Percentiles rank a stretch among this genome's conserved stretches.
phyloP scores from a whole-genome alignment of 768 basidiomycete species.

The Suillus hirtellus region DNA sequence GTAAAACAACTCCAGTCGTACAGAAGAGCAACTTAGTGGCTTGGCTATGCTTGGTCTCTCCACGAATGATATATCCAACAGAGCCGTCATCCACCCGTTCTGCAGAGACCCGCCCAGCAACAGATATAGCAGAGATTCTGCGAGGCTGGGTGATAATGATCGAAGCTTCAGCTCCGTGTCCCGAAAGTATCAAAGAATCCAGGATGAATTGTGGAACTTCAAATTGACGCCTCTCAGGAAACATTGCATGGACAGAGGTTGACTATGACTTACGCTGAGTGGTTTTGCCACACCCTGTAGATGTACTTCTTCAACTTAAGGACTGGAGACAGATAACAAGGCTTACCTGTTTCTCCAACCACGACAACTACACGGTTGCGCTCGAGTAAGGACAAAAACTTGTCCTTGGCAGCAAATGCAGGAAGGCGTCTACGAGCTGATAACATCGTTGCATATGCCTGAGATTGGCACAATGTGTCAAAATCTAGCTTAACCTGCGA shows the following conservation, averaged over 20 bases:
- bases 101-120: conserved; percentile 82
- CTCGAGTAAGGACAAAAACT: conserved; percentile 61
- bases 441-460: conserved; percentile 59
- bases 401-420: conserved; percentile 66
- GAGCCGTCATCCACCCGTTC: conserved; percentile 77
- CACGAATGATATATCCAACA: conserved; percentile 88
- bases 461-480: conserved; percentile 41
- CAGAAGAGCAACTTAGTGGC: conserved; percentile 84
- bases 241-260: conserved; percentile 6
- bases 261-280: conserved; percentile 61
- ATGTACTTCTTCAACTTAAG: conserved; percentile 11
- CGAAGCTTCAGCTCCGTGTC: conserved; percentile 61
- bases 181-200: conserved; percentile 70
- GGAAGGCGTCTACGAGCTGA: conserved; percentile 63
- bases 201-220: conserved; percentile 88
- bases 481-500: conserved; percentile 55
- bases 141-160: conserved; percentile 91
- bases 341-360: conserved; percentile 84
- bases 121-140: conserved; percentile 84
- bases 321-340: background rate
- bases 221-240: conserved; percentile 6
- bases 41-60: conserved; percentile 68
- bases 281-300: conserved; percentile 83
- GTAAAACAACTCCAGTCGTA: conserved; percentile 90
- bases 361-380: conserved; percentile 73